phyloP scores from a whole-genome alignment of 805 yeast species.

The Suhomyces pyralidae region DNA sequence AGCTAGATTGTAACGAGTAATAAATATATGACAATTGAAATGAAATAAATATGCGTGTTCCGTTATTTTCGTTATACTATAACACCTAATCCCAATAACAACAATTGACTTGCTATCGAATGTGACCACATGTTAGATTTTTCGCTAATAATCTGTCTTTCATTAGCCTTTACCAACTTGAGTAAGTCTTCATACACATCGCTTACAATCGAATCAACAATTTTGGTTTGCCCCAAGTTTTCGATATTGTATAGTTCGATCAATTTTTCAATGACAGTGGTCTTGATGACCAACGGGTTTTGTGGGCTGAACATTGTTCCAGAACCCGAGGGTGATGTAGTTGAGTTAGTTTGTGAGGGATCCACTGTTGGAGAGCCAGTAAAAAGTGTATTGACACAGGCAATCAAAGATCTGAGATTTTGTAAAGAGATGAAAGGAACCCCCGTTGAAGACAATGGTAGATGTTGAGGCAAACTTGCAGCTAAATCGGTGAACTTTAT shows the following conservation, averaged over 20 bases:
- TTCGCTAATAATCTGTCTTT: constrained; percentile 41
- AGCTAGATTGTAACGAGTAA: constrained; percentile 5
- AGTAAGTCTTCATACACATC: constrained; percentile 57
- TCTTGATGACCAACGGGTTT: constrained; percentile 33
- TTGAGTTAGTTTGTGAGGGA: neutral
- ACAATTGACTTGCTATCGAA: constrained; percentile 54
- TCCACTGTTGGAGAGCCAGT: constrained; percentile 3
- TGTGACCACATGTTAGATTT: constrained; percentile 57
- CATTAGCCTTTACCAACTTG: constrained; percentile 54
- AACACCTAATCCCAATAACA: constrained; percentile 58
- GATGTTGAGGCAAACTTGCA: constrained; percentile 50
- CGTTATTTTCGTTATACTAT: constrained; percentile 36
- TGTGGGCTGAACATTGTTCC: constrained; percentile 1
- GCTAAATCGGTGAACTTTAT: constrained; percentile 61
- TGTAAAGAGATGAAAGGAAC: constrained; percentile 56
- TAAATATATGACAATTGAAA: neutral
- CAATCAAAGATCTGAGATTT: constrained; percentile 58
- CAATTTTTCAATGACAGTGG: constrained; percentile 39
- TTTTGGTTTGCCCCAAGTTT: constrained; percentile 40
- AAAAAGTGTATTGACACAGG: constrained; percentile 47
- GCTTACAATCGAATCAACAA: constrained; percentile 50
- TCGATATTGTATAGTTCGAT: constrained; percentile 37
- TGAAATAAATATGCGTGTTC: neutral
- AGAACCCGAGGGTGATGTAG: neutral
- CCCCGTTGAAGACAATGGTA: constrained; percentile 48